These are phyloP conservation scores for Fagopyrum homotropicum DNA, from an alignment of 148 eudicot species.

Conservation along the genomic window DNA sequence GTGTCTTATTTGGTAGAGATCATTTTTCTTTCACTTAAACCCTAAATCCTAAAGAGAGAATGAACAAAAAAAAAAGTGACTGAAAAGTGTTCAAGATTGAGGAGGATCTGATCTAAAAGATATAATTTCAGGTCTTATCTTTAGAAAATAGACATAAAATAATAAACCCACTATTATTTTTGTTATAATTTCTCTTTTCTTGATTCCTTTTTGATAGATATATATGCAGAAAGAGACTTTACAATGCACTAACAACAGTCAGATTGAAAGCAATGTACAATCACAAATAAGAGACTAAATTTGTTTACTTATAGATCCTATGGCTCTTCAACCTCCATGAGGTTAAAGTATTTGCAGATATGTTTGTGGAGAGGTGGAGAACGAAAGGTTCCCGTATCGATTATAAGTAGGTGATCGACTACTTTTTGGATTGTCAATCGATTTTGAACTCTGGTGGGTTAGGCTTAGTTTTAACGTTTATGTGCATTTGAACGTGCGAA, in stretches of 20 bases:
- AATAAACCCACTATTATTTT: neutral
- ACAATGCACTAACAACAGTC: conserved; percentile 3
- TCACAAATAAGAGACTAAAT: neutral
- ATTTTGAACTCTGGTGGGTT: too few relatives aligned
- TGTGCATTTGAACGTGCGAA: too few relatives aligned
- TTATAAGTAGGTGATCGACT: too few relatives aligned
- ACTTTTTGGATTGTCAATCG: too few relatives aligned
- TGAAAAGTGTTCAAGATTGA: neutral
- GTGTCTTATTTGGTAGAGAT: conserved; percentile 2
- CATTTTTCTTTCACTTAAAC: neutral
- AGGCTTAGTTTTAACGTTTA: too few relatives aligned
- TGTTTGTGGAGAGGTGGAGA: neutral
- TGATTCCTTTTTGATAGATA: neutral
- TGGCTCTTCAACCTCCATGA: conserved; percentile 10
- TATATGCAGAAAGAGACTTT: conserved; percentile 7
- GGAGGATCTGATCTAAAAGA: neutral
- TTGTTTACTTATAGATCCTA: neutral
- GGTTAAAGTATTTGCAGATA: neutral
- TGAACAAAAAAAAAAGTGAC: neutral
- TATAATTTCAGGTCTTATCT: conserved; percentile 9
- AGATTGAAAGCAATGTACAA: conserved; percentile 9
- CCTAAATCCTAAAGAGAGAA: neutral
- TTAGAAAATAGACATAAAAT: neutral
- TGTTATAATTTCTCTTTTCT: neutral
- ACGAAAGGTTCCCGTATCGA: too few relatives aligned